Conservation (phyloP, 768 basidiomycete genomes). For the Suillus discolor region DNA sequence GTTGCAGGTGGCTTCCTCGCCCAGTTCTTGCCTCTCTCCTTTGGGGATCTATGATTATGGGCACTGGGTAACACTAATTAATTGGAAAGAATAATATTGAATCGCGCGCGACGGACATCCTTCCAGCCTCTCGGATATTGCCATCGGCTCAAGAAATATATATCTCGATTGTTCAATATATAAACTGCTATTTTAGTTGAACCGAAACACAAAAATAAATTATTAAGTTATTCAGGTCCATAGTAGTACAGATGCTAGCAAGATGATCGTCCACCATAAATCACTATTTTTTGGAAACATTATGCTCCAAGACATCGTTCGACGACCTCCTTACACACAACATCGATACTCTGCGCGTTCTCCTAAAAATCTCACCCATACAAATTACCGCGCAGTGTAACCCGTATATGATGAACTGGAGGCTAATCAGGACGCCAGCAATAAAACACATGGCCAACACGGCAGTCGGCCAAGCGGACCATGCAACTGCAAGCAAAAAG, state of each 20-base stretch:
- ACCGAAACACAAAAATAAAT: not conserved
- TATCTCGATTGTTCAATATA: not conserved
- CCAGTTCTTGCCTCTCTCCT: not conserved
- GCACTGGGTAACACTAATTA: not conserved
- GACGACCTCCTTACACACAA: conserved; percentile 7
- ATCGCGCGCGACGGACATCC: not conserved
- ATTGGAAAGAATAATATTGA: not conserved
- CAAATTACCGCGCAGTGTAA: conserved; percentile 28
- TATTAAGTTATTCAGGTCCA: not conserved
- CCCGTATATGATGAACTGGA: conserved; percentile 70
- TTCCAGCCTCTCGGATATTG: not conserved
- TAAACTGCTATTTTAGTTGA: not conserved
- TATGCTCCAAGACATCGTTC: not conserved
- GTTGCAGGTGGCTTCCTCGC: too few relatives aligned
- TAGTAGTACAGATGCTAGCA: not conserved
- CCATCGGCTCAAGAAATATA: not conserved
- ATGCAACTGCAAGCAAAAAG: conserved; percentile 65
- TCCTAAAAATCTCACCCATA: conserved; percentile 12
- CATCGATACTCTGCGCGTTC: conserved; percentile 16
- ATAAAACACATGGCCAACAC: conserved; percentile 60
- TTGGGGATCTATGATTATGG: not conserved
- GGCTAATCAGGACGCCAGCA: conserved; percentile 58
- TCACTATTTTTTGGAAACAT: not conserved
- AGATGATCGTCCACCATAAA: not conserved
- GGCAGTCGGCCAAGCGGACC: conserved; percentile 61